phyloP scores from a whole-genome alignment of 495 filamentous ascomycete species.

The Glarea lozoyensis region DNA sequence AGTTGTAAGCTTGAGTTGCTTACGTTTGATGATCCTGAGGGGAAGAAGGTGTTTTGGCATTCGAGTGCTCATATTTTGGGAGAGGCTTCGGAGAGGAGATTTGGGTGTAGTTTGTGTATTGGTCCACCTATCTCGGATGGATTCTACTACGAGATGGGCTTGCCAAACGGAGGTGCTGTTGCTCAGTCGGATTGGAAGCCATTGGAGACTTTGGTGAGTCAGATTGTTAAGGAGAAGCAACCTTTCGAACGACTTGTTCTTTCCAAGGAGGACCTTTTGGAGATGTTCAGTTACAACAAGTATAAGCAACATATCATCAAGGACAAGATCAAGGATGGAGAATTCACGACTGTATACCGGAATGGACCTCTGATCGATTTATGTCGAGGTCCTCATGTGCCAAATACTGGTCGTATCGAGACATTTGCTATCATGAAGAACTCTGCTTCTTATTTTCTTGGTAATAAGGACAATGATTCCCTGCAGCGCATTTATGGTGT shows the following conservation, averaged over 20 bases:
- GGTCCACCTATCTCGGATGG: constrained; percentile 88
- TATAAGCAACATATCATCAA: constrained; percentile 96
- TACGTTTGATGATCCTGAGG: constrained; percentile 76
- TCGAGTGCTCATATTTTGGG: constrained; percentile 90
- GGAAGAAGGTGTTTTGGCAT: constrained; percentile 86
- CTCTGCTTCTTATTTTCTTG: constrained; percentile 93
- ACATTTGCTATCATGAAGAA: constrained; percentile 90
- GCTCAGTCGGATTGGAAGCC: constrained; percentile 67
- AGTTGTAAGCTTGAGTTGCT: constrained; percentile 71
- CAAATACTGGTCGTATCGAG: constrained; percentile 87
- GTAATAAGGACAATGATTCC: constrained; percentile 85
- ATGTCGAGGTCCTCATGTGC: constrained; percentile 77
- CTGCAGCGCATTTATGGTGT: constrained; percentile 94
- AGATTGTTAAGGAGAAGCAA: constrained; percentile 93
- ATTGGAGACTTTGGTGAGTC: constrained; percentile 62
- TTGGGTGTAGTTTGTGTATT: constrained; percentile 83
- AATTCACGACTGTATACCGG: constrained; percentile 87
- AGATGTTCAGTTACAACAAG: constrained; percentile 95
- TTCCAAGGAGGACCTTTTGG: constrained; percentile 78
- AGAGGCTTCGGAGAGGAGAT: constrained; percentile 82
- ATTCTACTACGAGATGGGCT: constrained; percentile 97
- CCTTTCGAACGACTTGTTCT: constrained; percentile 84
- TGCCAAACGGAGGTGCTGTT: constrained; percentile 67
- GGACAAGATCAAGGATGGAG: constrained; percentile 80
- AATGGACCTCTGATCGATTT: constrained; percentile 75